These are phyloP conservation scores for Capronia americana DNA, from an alignment of 2,329 filamentous ascomycete species.

Conservation along the genomic window DNA sequence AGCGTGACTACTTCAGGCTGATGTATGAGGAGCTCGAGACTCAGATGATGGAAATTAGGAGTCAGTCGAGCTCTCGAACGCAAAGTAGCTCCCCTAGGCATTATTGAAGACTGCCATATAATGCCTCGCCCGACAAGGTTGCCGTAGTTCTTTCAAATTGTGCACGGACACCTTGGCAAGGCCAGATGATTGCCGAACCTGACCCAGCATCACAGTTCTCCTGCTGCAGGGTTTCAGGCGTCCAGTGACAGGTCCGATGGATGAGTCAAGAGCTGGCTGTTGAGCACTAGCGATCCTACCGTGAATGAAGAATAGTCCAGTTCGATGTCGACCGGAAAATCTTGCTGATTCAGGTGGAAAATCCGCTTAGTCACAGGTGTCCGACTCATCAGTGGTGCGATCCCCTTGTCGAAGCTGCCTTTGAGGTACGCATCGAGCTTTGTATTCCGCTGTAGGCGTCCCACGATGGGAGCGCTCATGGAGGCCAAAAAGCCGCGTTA, in stretches of 20 bases:
- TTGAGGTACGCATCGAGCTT: neutral
- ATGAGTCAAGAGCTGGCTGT: neutral
- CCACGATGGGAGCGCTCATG: neutral
- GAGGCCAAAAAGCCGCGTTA: neutral
- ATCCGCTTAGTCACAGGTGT: neutral
- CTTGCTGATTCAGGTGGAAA: slow-evolving; percentile 4
- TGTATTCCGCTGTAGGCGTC: neutral
- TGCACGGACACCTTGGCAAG: neutral
- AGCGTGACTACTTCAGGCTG: slow-evolving; percentile 19
- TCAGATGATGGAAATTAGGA: slow-evolving; percentile 11
- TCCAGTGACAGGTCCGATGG: neutral
- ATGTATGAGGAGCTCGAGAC: slow-evolving; percentile 23
- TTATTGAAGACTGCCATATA: neutral
- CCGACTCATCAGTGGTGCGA: neutral
- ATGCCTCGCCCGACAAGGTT: neutral
- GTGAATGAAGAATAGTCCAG: neutral
- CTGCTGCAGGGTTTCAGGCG: neutral
- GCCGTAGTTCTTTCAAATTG: neutral
- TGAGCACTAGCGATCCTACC: neutral
- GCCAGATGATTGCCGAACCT: neutral
- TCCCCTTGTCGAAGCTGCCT: neutral
- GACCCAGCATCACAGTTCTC: neutral
- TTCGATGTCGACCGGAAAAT: neutral
- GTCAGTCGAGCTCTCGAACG: neutral
- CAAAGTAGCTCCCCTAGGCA: slow-evolving; percentile 1